A percentile compares a stretch with the other conserved stretches of the same genome.
These are phyloP conservation scores for Viridothelium virens DNA, from an alignment of 495 filamentous ascomycete species.

Conservation along the genomic window DNA sequence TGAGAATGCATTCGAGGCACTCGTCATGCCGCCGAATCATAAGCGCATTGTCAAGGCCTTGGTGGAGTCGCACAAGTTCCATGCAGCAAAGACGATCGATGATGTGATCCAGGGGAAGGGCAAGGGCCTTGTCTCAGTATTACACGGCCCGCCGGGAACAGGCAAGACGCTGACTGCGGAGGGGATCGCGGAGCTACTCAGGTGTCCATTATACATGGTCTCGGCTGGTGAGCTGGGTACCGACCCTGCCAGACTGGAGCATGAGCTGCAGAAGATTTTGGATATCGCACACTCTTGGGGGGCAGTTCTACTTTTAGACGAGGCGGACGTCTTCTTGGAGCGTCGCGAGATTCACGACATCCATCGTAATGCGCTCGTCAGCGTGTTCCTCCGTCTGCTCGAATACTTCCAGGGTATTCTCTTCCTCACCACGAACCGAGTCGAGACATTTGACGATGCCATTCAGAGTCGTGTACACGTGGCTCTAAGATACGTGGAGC, in stretches of 20 bases:
- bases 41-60: constrained; percentile 76
- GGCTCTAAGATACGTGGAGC: constrained; percentile 71
- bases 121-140: constrained; percentile 63
- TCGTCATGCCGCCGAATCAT: constrained; percentile 66
- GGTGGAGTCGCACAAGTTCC: constrained; percentile 74
- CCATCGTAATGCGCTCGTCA: constrained; percentile 40
- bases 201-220: constrained; percentile 79
- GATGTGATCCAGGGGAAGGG: constrained; percentile 76
- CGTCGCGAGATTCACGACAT: constrained; percentile 39
- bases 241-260: constrained; percentile 66
- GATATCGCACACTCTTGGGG: constrained; percentile 86
- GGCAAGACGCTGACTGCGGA: constrained; percentile 89
- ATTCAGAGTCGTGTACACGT: constrained; percentile 64
- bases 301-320: constrained; percentile 46
- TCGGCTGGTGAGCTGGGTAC: constrained; percentile 76
- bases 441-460: constrained; percentile 64
- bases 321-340: constrained; percentile 44
- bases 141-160: constrained; percentile 67
- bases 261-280: constrained; percentile 74
- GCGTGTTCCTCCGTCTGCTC: constrained; percentile 39
- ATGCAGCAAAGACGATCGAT: constrained; percentile 74
- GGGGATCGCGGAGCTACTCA: constrained; percentile 73
- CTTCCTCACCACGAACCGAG: constrained; percentile 75
- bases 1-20: constrained; percentile 66
- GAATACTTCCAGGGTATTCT: constrained; percentile 75